A percentile compares a stretch with the other conserved stretches of the same genome.
Evolutionary conservation across 768 basidiomycete species (phyloP).

Genomic region (Chalciporus chontae): DNA sequence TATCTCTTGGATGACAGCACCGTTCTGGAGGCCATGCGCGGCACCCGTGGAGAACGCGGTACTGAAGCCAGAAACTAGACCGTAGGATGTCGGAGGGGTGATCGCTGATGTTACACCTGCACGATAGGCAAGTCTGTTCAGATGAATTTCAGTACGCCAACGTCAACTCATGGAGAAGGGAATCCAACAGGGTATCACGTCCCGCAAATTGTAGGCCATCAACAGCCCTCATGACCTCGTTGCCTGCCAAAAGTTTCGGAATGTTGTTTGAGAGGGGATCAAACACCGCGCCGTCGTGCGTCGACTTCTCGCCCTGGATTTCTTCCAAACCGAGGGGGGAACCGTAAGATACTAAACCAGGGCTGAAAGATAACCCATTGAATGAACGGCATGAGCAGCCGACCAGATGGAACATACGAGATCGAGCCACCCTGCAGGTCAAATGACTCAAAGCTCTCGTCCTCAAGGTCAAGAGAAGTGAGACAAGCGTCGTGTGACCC

Average conservation of each 20-base stretch:
- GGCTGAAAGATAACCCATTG: conserved; percentile 29
- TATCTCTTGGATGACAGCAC: conserved; percentile 58
- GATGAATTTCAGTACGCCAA: conserved; percentile 1
- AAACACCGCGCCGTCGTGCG: conserved; percentile 54
- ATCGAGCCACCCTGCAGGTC: conserved; percentile 67
- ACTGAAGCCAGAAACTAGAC: conserved; percentile 56
- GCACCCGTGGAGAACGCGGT: conserved; percentile 56
- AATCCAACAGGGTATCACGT: conserved; percentile 50
- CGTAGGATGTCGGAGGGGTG: conserved; percentile 48
- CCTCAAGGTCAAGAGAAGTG: conserved; percentile 5
- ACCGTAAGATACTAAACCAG: conserved; percentile 42
- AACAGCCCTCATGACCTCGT: conserved; percentile 52
- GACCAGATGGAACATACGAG: conserved; percentile 33
- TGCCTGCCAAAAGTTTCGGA: conserved; percentile 35
- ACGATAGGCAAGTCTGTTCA: conserved; percentile 60
- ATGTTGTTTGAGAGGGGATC: conserved; percentile 36
- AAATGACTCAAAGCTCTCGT: conserved; percentile 37
- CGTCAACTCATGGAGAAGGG: conserved; percentile 1
- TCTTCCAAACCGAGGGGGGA: conserved; percentile 52
- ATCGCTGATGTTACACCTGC: conserved; percentile 62
- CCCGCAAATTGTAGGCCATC: conserved; percentile 73
- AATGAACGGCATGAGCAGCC: neutral
- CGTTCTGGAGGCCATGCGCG: conserved; percentile 49
- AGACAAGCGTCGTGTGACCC: conserved; percentile 34
- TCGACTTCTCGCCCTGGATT: conserved; percentile 49